Percentiles rank a stretch among this genome's conserved stretches.
phyloP scores from a whole-genome alignment of 192 early-diverging fungal genomes.

The Piromyces sp. region DNA sequence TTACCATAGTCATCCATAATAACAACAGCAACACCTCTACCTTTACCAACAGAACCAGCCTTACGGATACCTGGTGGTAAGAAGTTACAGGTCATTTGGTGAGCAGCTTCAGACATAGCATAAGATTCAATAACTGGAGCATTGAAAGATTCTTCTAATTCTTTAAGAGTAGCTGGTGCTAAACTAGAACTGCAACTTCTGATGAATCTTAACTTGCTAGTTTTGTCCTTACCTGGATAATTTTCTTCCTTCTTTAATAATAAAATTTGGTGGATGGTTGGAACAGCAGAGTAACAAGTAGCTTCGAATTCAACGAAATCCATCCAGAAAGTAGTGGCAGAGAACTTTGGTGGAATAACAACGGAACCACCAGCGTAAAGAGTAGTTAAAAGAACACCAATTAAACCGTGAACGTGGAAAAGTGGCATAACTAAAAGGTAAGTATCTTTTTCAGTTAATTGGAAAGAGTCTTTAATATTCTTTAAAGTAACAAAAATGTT shows the following conservation, averaged over 20 bases:
- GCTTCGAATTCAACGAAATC: conserved; percentile 36
- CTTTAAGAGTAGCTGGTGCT: conserved; percentile 45
- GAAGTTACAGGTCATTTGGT: conserved; percentile 72
- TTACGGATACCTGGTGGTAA: conserved; percentile 48
- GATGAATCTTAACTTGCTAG: conserved; percentile 50
- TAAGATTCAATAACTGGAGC: conserved; percentile 50
- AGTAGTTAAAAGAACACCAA: conserved; percentile 52
- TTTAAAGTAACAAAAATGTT: conserved; percentile 53
- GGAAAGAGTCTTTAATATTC: conserved; percentile 56
- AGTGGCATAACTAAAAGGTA: conserved; percentile 70
- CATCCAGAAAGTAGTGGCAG: conserved; percentile 52
- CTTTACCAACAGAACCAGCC: conserved; percentile 58
- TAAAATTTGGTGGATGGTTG: conserved; percentile 74
- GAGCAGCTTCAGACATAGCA: conserved; percentile 76
- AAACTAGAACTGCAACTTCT: conserved; percentile 61
- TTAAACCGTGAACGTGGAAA: conserved; percentile 71
- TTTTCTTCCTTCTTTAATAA: conserved; percentile 23
- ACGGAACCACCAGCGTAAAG: conserved; percentile 48
- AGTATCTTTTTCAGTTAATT: conserved; percentile 32
- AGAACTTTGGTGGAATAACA: conserved; percentile 53
- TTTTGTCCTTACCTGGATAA: neutral
- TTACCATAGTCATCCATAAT: conserved; percentile 46
- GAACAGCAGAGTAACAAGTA: conserved; percentile 34
- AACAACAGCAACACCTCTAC: conserved; percentile 53
- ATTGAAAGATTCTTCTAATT: conserved; percentile 40